A percentile compares a stretch with the other conserved stretches of the same genome.
These are phyloP conservation scores for Tulasnella sp. DNA, from an alignment of 768 basidiomycete species.

Conservation along the genomic window DNA sequence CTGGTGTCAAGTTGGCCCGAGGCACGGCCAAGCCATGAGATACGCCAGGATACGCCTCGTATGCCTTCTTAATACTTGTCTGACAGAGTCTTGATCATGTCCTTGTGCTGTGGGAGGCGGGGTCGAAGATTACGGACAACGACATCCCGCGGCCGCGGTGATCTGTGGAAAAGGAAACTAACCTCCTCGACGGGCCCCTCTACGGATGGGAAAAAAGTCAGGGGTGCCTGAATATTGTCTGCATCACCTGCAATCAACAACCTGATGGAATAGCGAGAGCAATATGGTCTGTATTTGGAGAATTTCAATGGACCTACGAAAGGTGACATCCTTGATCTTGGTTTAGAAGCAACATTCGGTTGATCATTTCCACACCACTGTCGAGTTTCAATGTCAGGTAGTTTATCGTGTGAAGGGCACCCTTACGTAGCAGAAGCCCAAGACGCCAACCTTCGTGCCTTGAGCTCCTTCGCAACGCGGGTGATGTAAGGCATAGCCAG, in stretches of 20 bases:
- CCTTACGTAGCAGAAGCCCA: constrained; percentile 52
- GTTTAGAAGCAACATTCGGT: constrained; percentile 39
- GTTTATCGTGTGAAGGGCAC: constrained; percentile 19
- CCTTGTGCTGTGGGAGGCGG: neutral
- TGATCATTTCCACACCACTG: constrained; percentile 39
- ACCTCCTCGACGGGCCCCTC: constrained; percentile 58
- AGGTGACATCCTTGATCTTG: constrained; percentile 48
- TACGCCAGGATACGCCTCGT: neutral
- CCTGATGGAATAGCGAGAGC: constrained; percentile 45
- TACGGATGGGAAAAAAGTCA: constrained; percentile 53
- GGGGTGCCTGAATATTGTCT: constrained; percentile 48
- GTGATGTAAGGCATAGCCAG: constrained; percentile 42
- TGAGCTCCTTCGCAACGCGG: constrained; percentile 44
- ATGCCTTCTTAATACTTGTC: constrained; percentile 18
- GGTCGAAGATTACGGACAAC: neutral
- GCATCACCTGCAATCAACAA: constrained; percentile 43
- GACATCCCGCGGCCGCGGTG: neutral
- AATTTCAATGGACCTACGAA: constrained; percentile 42
- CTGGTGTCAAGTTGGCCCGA: constrained; percentile 4
- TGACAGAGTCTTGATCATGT: constrained; percentile 5
- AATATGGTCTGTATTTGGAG: neutral
- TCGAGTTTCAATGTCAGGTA: neutral
- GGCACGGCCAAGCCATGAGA: constrained; percentile 20
- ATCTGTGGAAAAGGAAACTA: constrained; percentile 26
- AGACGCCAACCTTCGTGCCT: constrained; percentile 45